These are phyloP conservation scores for Candida insectalens DNA, from an alignment of 805 yeast species.

Conservation along the genomic window DNA sequence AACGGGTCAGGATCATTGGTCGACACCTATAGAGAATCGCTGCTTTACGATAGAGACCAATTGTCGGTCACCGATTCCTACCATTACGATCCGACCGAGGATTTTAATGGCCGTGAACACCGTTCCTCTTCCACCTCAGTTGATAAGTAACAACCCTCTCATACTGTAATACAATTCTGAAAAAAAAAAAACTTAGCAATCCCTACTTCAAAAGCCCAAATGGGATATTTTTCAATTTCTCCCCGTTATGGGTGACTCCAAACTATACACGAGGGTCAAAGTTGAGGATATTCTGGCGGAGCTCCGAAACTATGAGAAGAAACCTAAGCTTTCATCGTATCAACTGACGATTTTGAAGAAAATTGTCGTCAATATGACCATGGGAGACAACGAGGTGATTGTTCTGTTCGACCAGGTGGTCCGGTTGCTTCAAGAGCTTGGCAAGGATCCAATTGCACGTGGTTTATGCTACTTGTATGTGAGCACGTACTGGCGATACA, in stretches of 20 bases:
- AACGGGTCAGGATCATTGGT: constrained; percentile 25
- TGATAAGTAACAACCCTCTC: too few species aligned
- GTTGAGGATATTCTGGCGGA: constrained; percentile 24
- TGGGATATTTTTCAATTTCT: too few species aligned
- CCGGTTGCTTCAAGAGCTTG: constrained; percentile 31
- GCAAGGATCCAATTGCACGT: constrained; percentile 54
- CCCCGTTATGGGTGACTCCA: constrained; percentile 21
- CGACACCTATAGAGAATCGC: constrained; percentile 22
- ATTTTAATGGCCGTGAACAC: too few species aligned
- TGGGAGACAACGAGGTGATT: constrained; percentile 73
- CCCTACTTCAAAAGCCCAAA: too few species aligned
- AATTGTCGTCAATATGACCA: constrained; percentile 72
- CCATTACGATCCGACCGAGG: constrained; percentile 23
- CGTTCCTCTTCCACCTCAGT: not conserved
- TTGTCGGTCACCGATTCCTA: constrained; percentile 10
- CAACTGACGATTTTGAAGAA: constrained; percentile 51
- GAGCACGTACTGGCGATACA: constrained; percentile 46
- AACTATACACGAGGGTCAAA: constrained; percentile 18
- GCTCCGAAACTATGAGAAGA: constrained; percentile 26
- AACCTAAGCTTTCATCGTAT: constrained; percentile 24
- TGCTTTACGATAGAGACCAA: constrained; percentile 19
- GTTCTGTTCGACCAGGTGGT: constrained; percentile 55
- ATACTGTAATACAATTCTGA: too few species aligned
- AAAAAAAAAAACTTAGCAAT: too few species aligned
- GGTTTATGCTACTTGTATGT: constrained; percentile 64